phyloP scores from a whole-genome alignment of 331 rosid genomes.

The Cucumis variabilis region DNA sequence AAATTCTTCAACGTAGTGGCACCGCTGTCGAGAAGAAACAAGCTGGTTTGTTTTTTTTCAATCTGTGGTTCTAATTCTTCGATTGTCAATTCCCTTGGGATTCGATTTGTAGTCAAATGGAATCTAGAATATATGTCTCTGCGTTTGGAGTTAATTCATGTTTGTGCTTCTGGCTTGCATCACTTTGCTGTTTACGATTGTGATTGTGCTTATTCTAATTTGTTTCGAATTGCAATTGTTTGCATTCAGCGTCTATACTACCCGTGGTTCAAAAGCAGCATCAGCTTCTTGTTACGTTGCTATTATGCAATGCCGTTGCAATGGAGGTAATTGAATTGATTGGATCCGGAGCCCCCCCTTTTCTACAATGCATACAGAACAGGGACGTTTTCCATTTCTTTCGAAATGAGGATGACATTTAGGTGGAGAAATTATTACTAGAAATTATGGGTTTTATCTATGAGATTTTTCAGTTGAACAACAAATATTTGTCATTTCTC shows the following conservation, averaged over 20 bases:
- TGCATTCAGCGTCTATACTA: conserved; percentile 68
- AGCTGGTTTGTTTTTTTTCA: conserved; percentile 60
- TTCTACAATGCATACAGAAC: background rate
- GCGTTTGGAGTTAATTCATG: background rate
- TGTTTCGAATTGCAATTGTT: background rate
- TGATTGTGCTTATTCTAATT: background rate
- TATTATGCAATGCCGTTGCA: conserved; percentile 86
- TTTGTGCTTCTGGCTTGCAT: background rate
- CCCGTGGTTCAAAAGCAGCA: conserved; percentile 99
- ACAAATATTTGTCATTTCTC: background rate
- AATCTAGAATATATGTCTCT: background rate
- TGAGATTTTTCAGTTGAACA: background rate
- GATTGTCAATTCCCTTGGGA: background rate
- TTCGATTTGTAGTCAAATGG: background rate
- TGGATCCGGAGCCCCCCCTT: background rate
- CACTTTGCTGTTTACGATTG: background rate
- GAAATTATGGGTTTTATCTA: background rate
- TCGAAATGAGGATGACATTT: background rate
- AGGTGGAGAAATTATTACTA: background rate
- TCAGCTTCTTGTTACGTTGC: conserved; percentile 93
- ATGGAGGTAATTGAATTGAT: conserved; percentile 74
- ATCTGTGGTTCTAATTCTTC: background rate
- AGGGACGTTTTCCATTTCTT: background rate
- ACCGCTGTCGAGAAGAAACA: conserved; percentile 81
- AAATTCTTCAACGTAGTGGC: conserved; percentile 93